Conservation (phyloP, 257 asterid genomes). For the Penstemon barbatus region DNA sequence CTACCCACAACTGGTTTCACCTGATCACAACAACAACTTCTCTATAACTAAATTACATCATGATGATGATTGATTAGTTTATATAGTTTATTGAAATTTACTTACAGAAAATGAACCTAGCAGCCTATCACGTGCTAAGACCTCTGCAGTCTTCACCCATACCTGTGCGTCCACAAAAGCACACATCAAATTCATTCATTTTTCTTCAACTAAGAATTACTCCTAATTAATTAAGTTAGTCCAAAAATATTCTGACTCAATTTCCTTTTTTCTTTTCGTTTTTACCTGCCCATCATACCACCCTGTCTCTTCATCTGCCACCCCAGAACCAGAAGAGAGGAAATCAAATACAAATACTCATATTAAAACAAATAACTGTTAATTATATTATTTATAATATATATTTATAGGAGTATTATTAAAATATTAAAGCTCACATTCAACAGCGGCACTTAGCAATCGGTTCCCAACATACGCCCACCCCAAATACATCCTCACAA, state of each 20-base stretch:
- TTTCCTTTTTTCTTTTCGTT: too few relatives aligned
- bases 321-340: not conserved
- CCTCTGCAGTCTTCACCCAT: constrained; percentile 96
- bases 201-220: too few relatives aligned
- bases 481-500: constrained; percentile 88
- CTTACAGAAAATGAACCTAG: constrained; percentile 89
- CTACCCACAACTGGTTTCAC: constrained; percentile 81
- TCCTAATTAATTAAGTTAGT: too few relatives aligned
- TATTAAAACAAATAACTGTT: not conserved
- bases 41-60: not conserved
- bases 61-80: not conserved
- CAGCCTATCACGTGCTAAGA: constrained; percentile 90
- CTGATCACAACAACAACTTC: constrained; percentile 31
- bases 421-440: constrained; percentile 47
- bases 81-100: constrained; percentile 4
- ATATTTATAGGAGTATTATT: not conserved
- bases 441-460: constrained; percentile 85
- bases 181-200: constrained; percentile 1
- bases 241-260: too few relatives aligned
- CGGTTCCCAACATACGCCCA: constrained; percentile 97
- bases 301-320: constrained; percentile 96
- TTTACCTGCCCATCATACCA: constrained; percentile 98
- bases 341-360: not conserved
- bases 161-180: constrained; percentile 48
- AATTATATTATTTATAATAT: not conserved